phyloP scores from a whole-genome alignment of 371 early-diverging fungal species.

The Rhizomucor miehei region DNA sequence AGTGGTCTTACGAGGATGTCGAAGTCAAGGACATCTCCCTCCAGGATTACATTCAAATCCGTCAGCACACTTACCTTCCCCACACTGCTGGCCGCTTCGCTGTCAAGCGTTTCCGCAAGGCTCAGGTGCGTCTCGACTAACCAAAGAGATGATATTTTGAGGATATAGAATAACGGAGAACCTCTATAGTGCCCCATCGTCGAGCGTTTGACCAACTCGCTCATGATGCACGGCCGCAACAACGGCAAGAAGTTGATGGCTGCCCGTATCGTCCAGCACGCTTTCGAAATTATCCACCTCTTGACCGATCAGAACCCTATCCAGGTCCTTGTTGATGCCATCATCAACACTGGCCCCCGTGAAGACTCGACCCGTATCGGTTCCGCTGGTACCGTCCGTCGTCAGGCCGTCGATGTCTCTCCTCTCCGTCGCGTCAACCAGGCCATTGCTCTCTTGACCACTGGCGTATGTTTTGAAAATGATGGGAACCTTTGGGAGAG shows the following conservation, averaged over 20 bases:
- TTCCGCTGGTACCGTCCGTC: constrained; percentile 99
- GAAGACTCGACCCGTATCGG: constrained; percentile 99
- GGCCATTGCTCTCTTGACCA: constrained; percentile 95
- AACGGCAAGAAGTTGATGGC: constrained; percentile 99
- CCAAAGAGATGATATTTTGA: neutral
- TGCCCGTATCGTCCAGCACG: constrained; percentile 98
- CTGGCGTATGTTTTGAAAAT: constrained; percentile 67
- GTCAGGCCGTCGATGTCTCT: constrained; percentile 99
- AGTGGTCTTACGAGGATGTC: constrained; percentile 95
- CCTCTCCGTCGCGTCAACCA: constrained; percentile 99
- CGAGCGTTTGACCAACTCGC: constrained; percentile 99
- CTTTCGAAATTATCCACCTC: constrained; percentile 99
- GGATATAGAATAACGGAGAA: neutral
- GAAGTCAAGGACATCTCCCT: constrained; percentile 95
- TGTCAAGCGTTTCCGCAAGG: constrained; percentile 97
- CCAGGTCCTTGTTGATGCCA: constrained; percentile 99
- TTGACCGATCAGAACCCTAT: constrained; percentile 99
- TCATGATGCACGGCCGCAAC: constrained; percentile 99
- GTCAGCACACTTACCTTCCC: constrained; percentile 93
- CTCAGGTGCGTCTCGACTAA: constrained; percentile 57
- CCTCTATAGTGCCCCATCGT: constrained; percentile 92
- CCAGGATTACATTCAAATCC: constrained; percentile 94
- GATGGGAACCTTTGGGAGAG: no score
- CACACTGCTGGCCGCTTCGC: constrained; percentile 99
- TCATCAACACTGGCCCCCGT: constrained; percentile 99